Base-by-base conservation (phyloP, 1,284 basidiomycete species). In the Trametes hirsuta region DNA sequence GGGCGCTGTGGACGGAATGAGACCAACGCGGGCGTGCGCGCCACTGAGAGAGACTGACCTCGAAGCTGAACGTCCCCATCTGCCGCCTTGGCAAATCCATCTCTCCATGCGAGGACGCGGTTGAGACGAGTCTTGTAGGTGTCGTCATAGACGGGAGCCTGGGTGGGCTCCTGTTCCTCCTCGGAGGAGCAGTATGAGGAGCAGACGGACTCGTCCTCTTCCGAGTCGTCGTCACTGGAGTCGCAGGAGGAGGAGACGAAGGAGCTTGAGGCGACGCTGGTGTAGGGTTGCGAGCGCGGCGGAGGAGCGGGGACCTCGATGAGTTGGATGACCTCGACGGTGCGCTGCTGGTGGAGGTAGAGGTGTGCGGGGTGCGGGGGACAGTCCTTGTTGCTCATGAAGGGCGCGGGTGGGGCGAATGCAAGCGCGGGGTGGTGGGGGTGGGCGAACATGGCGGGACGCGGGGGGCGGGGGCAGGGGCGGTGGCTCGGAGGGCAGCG, bases 301-400 rank as follows among this genome's bases (percentile, higher is more conserved):
- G 85, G 82, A 0, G 87, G 87, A 1, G 86, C 78, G 0, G 85
- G 71, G 4, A 82, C 85, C 70, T 91, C 88, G 50, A 84, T 84
- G 74, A 91, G 88, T 74, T 90, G 82, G 58, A 90, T 91, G 76
- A 90, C 84, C 74, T 86, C 83, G 30, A 86, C 73, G 18, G 83
- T 75, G 71, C 80, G 79, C 1, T 79, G 83, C 61, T 84, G 81
- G 66, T 78, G 76, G 63, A 82, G 73, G 74, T 80, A 83, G 69
- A 84, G 72, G 53, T 81, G 79, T 54, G 69, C 70, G 79, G 54
- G 69, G 70, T 9, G 75, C 71, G 53, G 79, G 40, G 76, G 61
- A 66, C 66, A 40, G 34, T 74, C 58, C 63, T 73, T 71, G 69
- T 69, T 66, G 50, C 79, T 77, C 66, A 66, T 62, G 50, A 76